Evolutionary conservation across 1,284 basidiomycete species (phyloP), one percentile per base, ranked within the genome.

Genomic region (Marasmius fiardii): DNA sequence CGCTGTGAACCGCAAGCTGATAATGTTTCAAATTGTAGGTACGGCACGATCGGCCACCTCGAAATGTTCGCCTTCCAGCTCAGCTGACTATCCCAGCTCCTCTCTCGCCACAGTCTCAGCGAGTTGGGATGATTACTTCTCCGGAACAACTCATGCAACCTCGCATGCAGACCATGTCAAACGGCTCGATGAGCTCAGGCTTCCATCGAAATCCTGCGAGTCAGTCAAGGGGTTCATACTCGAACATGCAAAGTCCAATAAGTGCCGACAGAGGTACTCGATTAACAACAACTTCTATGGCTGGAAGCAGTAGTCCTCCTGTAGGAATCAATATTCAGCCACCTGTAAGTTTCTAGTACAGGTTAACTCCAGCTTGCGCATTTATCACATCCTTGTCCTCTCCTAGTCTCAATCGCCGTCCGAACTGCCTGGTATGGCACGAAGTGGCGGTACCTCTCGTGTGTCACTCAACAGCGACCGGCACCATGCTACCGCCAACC

Each of bases 31-130:
- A 20, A 34, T 10, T 37, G 31, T 49, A 51, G 49, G 51, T 41
- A 51, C 39, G 8, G 55, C 4, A 37, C 54, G 58, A 58, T 45
- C 55, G 56, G 16, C 60, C 58, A 11, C 59, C 59, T 28, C 50
- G 63, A 33, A 58, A 64, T 31, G 60, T 62, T 24, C 58, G 60
- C 26, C 23, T 55, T 2, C 63, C 63, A 26, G 34, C 47, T 1
- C 53, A 58, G 2, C 55, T 62, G 2, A 61, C 52, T n/a, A 33
- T 62, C 31, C 63, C 63, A 20, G 34, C 60, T 31, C 58, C 55
- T 39, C 51, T 64, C 28, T 61, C 61, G 39, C 61, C 61, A 1
- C 58, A 41, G 41, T 43, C 16, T 7, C 48, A 41, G 39, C 16
- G 39, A 49, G 16, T 47, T 31, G 3, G 51, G 31, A 14, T 8